Evolutionary conservation across 2,329 filamentous ascomycete species (phyloP), one percentile per base, ranked within the genome.

Genomic region (Arthrobotrys pseudoclavata): DNA sequence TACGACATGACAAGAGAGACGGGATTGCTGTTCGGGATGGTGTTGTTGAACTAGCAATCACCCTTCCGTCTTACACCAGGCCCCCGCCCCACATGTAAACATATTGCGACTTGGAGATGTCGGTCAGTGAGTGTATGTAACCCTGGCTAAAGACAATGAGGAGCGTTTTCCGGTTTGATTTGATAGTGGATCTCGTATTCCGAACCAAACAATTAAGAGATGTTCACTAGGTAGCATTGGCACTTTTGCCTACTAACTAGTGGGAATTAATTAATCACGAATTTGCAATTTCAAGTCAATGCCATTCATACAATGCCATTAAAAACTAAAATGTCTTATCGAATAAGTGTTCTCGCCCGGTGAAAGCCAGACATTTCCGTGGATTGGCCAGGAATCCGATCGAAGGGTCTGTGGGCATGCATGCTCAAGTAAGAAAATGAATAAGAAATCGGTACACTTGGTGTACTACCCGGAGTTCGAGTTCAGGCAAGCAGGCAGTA

Each of bases 361-460:
- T 20, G 62, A 67, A 61, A 10, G 26, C 69, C 37, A 52, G 42
- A 52, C 50, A 66, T 29, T 37, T 55, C 42, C 20, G 22, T 55
- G 48, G 55, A 40, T 26, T 57, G 24, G 42, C 68, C 20, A 63
- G 70, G 55, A 52, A 66, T 47, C 53, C 18, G 60, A 40, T 48
- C 31, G 34, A 76, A 76, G 72, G 71, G 72, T 76, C 72, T 70
- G 72, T 76, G 72, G 48, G 72, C 50, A 69, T 76, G 72, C 72
- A 76, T 15, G 66, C 52, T 69, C 24, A 42, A 20, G 72, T 76
- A 64, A 76, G 72, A 76, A 76, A 76, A 76, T 66, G 69, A 76
- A 76, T 67, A 76, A 70, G 60, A 76, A 76, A 76, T 50, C 37
- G 26, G 50, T 12, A 45, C 13, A 48, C 31, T 24, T 40, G 42